Evolutionary conservation across 371 early-diverging fungal genomes (phyloP).

Genomic region (Saksenaea oblongispora): DNA sequence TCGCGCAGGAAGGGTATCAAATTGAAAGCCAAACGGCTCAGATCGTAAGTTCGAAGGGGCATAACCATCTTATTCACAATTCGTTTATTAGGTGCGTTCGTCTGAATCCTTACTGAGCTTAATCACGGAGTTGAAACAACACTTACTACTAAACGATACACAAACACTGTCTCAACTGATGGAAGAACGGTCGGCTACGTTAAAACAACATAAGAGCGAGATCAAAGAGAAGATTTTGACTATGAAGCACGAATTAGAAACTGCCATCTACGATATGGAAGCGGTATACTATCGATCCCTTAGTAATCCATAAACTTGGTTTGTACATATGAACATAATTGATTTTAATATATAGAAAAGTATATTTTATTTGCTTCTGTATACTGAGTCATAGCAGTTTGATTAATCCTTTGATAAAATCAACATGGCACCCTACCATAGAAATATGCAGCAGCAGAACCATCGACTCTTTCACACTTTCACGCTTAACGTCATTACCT

Average conservation of each 20-base stretch:
- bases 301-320: constrained; percentile 18
- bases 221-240: constrained; percentile 31
- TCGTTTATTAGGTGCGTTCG: constrained; percentile 49
- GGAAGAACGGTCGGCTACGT: constrained; percentile 26
- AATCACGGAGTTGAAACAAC: constrained; percentile 69
- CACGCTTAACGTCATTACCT: too few species aligned
- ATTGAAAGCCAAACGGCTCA: constrained; percentile 73
- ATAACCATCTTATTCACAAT: not conserved
- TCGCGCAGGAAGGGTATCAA: constrained; percentile 74
- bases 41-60: constrained; percentile 52
- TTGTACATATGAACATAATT: constrained; percentile 6
- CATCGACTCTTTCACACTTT: too few species aligned
- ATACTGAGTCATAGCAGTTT: not conserved
- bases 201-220: constrained; percentile 29
- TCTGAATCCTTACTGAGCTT: constrained; percentile 66
- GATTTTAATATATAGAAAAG: not conserved
- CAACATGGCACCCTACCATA: too few species aligned
- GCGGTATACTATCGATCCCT: constrained; percentile 45
- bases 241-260: constrained; percentile 36
- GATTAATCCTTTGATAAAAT: too few species aligned
- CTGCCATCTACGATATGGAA: constrained; percentile 46
- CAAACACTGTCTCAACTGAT: constrained; percentile 56
- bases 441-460: too few species aligned
- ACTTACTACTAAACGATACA: constrained; percentile 68
- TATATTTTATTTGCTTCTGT: not conserved